Conservation (phyloP, 495 filamentous ascomycete genomes). For the Trichoderma asperelloides region DNA sequence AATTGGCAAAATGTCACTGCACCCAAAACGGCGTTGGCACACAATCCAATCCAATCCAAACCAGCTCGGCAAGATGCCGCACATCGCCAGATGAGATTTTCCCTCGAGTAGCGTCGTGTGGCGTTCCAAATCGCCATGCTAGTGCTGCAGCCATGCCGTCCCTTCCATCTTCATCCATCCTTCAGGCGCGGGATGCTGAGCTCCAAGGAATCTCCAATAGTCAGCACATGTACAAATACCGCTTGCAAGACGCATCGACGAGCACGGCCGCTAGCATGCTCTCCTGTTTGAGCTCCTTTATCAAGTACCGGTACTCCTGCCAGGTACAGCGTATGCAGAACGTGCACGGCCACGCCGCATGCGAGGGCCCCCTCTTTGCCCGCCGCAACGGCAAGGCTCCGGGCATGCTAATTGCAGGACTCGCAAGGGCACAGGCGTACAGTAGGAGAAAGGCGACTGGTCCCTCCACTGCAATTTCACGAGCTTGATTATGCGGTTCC, state of each 20-base stretch:
- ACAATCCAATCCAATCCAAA: background rate
- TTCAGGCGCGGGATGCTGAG: background rate
- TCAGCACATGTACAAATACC: background rate
- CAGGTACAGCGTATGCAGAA: background rate
- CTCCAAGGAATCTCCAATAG: background rate
- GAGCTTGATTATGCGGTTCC: background rate
- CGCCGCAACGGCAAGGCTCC: background rate
- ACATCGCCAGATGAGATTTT: background rate
- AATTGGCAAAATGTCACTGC: too few species aligned
- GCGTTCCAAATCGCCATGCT: background rate
- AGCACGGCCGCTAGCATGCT: background rate
- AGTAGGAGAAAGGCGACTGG: background rate
- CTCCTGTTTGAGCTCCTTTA: slow-evolving; percentile 3
- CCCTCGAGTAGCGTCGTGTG: background rate
- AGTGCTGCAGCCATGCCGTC: too few species aligned
- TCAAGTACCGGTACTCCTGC: background rate
- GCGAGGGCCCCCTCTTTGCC: background rate
- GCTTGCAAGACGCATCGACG: background rate
- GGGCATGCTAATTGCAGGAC: slow-evolving; percentile 4
- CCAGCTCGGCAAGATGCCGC: background rate
- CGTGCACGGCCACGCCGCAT: background rate
- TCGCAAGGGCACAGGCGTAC: background rate
- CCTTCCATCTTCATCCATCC: too few species aligned
- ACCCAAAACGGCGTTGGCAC: background rate
- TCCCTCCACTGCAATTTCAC: background rate